Evolutionary conservation across 805 yeast genomes (phyloP).

Genomic region (Kazachstania taianensis): DNA sequence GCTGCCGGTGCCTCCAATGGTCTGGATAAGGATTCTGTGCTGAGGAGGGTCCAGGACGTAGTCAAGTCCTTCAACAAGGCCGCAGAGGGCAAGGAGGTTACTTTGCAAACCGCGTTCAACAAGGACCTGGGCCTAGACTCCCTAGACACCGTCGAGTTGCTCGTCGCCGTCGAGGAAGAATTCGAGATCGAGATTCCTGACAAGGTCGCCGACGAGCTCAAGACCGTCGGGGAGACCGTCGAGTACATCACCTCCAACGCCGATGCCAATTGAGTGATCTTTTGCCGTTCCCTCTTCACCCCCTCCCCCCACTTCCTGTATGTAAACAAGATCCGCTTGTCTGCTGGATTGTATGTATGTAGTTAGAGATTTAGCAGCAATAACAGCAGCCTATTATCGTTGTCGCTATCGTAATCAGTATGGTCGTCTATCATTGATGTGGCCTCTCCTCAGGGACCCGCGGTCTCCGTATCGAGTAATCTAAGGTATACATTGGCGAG

Average conservation of each 20-base stretch:
- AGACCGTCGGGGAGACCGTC: conserved; percentile 87
- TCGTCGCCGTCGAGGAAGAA: conserved; percentile 93
- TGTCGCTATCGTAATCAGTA: conserved; percentile 1
- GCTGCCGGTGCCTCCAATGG: conserved; percentile 37
- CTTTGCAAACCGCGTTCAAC: conserved; percentile 37
- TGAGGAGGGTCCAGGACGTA: conserved; percentile 73
- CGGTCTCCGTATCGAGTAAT: conserved; percentile 10
- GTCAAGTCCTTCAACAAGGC: conserved; percentile 51
- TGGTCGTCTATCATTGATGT: too few relatives aligned
- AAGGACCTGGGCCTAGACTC: conserved; percentile 64
- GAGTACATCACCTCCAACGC: conserved; percentile 72
- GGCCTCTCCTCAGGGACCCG: too few relatives aligned
- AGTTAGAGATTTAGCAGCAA: too few relatives aligned
- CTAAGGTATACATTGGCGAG: conserved; percentile 21
- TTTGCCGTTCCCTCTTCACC: not conserved
- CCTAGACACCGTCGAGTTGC: conserved; percentile 87
- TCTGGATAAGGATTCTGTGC: conserved; percentile 67
- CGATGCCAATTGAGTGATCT: conserved; percentile 28
- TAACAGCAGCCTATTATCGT: too few relatives aligned
- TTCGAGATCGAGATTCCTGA: conserved; percentile 79
- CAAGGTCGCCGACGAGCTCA: conserved; percentile 85
- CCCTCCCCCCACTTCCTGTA: conserved; percentile 5
- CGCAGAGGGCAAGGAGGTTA: conserved; percentile 34
- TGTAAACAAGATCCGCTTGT: too few relatives aligned
- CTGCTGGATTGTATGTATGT: not conserved